Evolutionary conservation across 306 rosid species (phyloP).

Genomic region (cucumber (Cucumis sativus)): Cucumber_9930_V3 NC_026655.2:17779501-17780000

Average conservation of each 20-base stretch:
- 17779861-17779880: slow-evolving; percentile 96
- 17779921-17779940: slow-evolving; percentile 96
- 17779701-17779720: slow-evolving; percentile 85
- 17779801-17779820: slow-evolving; percentile 71
- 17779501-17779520: slow-evolving; percentile 39
- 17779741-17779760: slow-evolving; percentile 93
- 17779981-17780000: slow-evolving; percentile 2
- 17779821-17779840: slow-evolving; percentile 93
- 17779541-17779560: slow-evolving; percentile 49
- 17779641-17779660: slow-evolving; percentile 48
- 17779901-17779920: slow-evolving; percentile 99
- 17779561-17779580: slow-evolving; percentile 33
- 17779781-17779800: slow-evolving; percentile 84
- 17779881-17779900: slow-evolving; percentile 93
- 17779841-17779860: slow-evolving; percentile 86
- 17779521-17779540: slow-evolving; percentile 55
- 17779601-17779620: slow-evolving; percentile 67
- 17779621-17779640: slow-evolving; percentile 46
- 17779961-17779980: not conserved
- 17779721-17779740: slow-evolving; percentile 98
- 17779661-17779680: slow-evolving; percentile 96
- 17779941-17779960: slow-evolving; percentile 71
- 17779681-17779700: slow-evolving; percentile 92
- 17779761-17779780: slow-evolving; percentile 99
- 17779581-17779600: slow-evolving; percentile 73